These are phyloP conservation scores for Ceriops tagal DNA, from an alignment of 345 rosid species.

Conservation along the genomic window DNA sequence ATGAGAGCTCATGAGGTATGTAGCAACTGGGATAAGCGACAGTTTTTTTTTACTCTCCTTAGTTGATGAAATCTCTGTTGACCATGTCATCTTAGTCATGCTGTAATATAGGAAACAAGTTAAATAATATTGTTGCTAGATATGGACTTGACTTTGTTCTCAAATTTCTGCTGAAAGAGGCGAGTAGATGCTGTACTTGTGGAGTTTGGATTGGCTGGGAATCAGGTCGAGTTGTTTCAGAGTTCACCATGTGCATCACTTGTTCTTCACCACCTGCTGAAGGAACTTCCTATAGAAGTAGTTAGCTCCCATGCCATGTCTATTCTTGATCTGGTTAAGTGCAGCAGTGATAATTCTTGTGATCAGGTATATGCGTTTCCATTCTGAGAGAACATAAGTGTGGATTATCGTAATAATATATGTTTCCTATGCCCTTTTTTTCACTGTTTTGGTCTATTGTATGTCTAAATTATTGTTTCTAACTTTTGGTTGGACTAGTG, in stretches of 20 bases:
- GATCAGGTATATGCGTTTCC: conserved; percentile 50
- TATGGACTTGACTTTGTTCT: not conserved
- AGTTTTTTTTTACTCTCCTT: not conserved
- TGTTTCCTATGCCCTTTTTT: conserved; percentile 10
- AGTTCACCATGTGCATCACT: conserved; percentile 52
- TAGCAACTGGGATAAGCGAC: conserved; percentile 1
- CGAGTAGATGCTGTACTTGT: conserved; percentile 43
- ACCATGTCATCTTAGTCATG: conserved; percentile 7
- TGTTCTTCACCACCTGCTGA: conserved; percentile 71
- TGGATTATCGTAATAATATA: not conserved
- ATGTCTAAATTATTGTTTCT: conserved; percentile 4
- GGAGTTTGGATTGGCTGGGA: conserved; percentile 64
- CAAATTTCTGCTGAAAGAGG: conserved; percentile 37
- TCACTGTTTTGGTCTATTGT: not conserved
- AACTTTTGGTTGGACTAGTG: conserved; percentile 37
- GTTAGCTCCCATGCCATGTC: conserved; percentile 57
- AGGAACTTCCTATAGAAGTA: conserved; percentile 67
- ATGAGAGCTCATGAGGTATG: not conserved
- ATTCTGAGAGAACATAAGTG: not conserved
- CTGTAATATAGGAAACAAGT: not conserved
- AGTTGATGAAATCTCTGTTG: not conserved
- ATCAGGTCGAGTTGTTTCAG: conserved; percentile 38
- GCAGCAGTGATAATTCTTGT: conserved; percentile 60
- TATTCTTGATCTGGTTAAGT: conserved; percentile 60
- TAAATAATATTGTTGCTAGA: conserved; percentile 4